Evolutionary conservation across 345 rosid genomes (phyloP).

Genomic region (Sonneratia alba): DNA sequence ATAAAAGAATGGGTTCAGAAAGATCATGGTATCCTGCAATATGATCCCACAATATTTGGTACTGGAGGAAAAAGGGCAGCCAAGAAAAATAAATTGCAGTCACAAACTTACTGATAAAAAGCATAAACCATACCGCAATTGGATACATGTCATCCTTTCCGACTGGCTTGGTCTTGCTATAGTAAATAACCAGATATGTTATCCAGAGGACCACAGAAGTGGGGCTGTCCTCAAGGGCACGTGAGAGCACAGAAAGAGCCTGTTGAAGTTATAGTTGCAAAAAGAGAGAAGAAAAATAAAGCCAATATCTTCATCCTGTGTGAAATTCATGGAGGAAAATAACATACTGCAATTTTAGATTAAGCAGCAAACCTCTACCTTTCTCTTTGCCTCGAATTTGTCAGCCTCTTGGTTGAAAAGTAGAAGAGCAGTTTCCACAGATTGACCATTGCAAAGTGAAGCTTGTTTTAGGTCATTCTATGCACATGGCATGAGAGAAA

Average conservation of each 20-base stretch:
- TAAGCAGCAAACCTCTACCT: slow-evolving; percentile 40
- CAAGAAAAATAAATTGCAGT: not conserved
- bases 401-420: slow-evolving; percentile 50
- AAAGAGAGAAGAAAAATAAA: slow-evolving; percentile 1
- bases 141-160: slow-evolving; percentile 63
- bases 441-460: slow-evolving; percentile 31
- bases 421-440: slow-evolving; percentile 70
- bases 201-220: slow-evolving; percentile 77
- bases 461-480: slow-evolving; percentile 56
- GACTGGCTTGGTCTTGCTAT: slow-evolving; percentile 29
- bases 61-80: not conserved
- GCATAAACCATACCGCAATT: slow-evolving; percentile 53
- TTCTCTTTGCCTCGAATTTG: slow-evolving; percentile 45
- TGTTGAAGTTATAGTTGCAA: slow-evolving; percentile 26
- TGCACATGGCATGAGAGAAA: slow-evolving; percentile 26
- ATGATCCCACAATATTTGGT: not conserved
- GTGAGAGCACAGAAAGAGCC: slow-evolving; percentile 70
- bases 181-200: slow-evolving; percentile 57
- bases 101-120: not conserved
- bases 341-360: slow-evolving; percentile 9
- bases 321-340: not conserved
- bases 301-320: not conserved
- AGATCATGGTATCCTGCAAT: not conserved
- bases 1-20: not conserved
- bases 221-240: slow-evolving; percentile 68